Evolutionary conservation across 768 basidiomycete genomes (phyloP).

Genomic region (Amyloporia xantha): DNA sequence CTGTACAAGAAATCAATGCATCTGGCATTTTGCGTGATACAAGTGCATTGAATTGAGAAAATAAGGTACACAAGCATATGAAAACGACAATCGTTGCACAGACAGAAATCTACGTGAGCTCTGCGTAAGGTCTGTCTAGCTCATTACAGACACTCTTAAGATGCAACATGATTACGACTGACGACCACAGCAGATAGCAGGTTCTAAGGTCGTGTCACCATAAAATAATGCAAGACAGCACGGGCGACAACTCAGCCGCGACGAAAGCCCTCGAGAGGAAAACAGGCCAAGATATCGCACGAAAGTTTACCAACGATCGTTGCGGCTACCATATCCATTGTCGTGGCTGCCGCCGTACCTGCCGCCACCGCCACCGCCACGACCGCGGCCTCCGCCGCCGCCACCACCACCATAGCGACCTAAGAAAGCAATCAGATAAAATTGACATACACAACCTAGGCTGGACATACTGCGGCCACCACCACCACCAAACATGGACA

Average conservation of each 20-base stretch:
- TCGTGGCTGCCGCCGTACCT: conserved; percentile 38
- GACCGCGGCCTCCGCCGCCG: conserved; percentile 30
- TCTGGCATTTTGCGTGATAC: too few relatives aligned
- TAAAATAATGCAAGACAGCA: background rate
- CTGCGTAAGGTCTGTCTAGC: too few relatives aligned
- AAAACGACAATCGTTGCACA: too few relatives aligned
- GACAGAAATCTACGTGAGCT: too few relatives aligned
- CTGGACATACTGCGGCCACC: conserved; percentile 62
- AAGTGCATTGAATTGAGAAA: too few relatives aligned
- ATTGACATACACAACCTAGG: background rate
- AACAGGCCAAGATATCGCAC: too few relatives aligned
- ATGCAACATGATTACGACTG: background rate
- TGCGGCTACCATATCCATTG: conserved; percentile 30
- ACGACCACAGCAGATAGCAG: background rate
- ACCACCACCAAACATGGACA: conserved; percentile 82
- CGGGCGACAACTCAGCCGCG: background rate
- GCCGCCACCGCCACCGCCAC: conserved; percentile 38
- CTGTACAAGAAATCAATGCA: too few relatives aligned
- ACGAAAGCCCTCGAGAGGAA: background rate
- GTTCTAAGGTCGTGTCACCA: background rate
- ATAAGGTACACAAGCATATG: too few relatives aligned
- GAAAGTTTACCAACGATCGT: conserved; percentile 28
- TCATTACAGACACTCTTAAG: background rate
- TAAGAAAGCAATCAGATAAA: conserved; percentile 22
- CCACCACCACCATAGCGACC: conserved; percentile 54